Percentiles rank a stretch among this genome's conserved stretches.
phyloP scores from a whole-genome alignment of 2,329 filamentous ascomycete genomes.

The Onygenales sp. region DNA sequence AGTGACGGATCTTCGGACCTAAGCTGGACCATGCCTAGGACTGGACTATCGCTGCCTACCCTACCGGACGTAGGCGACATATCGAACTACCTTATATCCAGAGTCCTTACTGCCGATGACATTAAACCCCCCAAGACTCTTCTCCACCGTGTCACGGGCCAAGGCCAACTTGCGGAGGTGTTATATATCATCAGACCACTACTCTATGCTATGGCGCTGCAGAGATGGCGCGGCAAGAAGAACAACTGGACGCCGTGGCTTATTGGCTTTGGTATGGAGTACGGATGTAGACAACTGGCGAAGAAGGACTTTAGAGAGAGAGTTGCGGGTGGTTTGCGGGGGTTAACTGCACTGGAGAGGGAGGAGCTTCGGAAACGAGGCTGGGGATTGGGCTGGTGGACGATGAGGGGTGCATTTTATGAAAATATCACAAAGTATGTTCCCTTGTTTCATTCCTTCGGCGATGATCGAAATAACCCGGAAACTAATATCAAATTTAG shows the following conservation, averaged over 20 bases:
- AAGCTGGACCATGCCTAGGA: constrained; percentile 90
- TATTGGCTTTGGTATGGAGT: constrained; percentile 74
- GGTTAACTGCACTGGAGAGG: constrained; percentile 71
- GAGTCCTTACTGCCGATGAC: constrained; percentile 89
- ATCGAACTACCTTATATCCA: constrained; percentile 74
- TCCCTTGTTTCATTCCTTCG: not conserved
- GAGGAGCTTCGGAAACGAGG: constrained; percentile 83
- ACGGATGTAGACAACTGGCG: constrained; percentile 74
- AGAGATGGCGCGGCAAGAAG: constrained; percentile 60
- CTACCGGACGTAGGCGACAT: constrained; percentile 76
- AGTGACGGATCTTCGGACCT: constrained; percentile 29
- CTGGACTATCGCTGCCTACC: constrained; percentile 72
- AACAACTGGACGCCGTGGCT: constrained; percentile 89
- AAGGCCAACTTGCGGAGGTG: constrained; percentile 78
- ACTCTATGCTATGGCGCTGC: constrained; percentile 74
- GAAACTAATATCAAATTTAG: constrained; percentile 29
- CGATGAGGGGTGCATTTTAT: constrained; percentile 94
- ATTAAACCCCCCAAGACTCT: constrained; percentile 85
- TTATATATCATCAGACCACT: constrained; percentile 85
- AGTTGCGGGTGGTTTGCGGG: constrained; percentile 62
- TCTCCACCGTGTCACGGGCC: constrained; percentile 62
- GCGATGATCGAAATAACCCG: not conserved
- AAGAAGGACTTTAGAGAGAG: constrained; percentile 56
- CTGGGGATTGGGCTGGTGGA: constrained; percentile 91
- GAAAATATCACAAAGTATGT: constrained; percentile 69